Percentiles rank a stretch among this genome's conserved stretches.
Evolutionary conservation across 208 protist species (phyloP).

Genomic region (Leishmania lainsoni): DNA sequence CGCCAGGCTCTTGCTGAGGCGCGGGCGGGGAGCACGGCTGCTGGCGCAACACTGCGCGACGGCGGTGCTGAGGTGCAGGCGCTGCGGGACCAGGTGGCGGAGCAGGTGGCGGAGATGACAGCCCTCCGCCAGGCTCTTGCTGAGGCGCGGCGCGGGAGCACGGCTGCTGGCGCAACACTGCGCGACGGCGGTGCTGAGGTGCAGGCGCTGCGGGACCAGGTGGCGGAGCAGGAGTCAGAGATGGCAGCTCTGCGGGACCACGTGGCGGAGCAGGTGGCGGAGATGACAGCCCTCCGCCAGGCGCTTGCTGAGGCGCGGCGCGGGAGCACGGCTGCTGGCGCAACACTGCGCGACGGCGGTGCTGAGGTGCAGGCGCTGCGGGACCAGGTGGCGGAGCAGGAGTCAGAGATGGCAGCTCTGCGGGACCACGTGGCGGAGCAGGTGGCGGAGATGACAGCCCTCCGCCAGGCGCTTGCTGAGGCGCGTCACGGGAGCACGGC

Average conservation of each 20-base stretch:
- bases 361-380: background rate
- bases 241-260: background rate
- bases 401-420: no score
- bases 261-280: background rate
- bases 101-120: background rate
- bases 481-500: no score
- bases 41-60: background rate
- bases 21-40: background rate
- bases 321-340: no score
- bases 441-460: no score
- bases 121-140: background rate
- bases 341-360: no score
- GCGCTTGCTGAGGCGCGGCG: background rate
- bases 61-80: background rate
- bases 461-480: no score
- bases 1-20: background rate
- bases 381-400: background rate
- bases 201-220: background rate
- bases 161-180: no score
- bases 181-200: background rate
- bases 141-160: background rate
- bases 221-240: background rate
- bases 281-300: background rate
- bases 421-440: no score
- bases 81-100: background rate